Conservation (phyloP, 441 rosid genomes). For the Euphorbia schlechtendalii region DNA sequence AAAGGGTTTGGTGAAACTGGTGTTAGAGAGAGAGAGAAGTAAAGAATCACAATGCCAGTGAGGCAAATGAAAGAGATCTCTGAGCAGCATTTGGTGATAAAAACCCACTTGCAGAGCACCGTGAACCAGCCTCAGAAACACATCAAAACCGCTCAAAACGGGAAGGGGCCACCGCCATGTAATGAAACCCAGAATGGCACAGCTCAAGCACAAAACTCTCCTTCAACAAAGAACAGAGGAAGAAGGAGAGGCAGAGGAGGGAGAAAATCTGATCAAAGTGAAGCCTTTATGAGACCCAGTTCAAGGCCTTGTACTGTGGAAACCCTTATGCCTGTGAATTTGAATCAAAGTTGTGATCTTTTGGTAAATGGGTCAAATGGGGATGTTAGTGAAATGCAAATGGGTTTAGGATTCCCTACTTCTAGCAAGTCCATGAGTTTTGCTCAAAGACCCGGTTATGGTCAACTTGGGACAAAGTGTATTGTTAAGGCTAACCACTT, state of each 20-base stretch:
- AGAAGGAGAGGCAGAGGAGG: slow-evolving; percentile 97
- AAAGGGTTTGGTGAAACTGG: no score
- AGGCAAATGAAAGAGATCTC: slow-evolving; percentile 81
- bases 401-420: slow-evolving; percentile 53
- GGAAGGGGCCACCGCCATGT: slow-evolving; percentile 57
- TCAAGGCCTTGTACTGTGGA: slow-evolving; percentile 81
- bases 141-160: slow-evolving; percentile 59
- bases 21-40: no score
- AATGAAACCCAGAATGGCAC: slow-evolving; percentile 36
- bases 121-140: slow-evolving; percentile 47
- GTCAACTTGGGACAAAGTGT: slow-evolving; percentile 58
- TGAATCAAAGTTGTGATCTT: slow-evolving; percentile 33
- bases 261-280: slow-evolving; percentile 81
- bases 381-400: slow-evolving; percentile 32
- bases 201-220: slow-evolving; percentile 49
- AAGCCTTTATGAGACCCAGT: slow-evolving; percentile 80
- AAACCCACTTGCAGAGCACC: slow-evolving; percentile 55
- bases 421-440: slow-evolving; percentile 71
- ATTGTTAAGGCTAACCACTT: slow-evolving; percentile 94
- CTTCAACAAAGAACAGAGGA: slow-evolving; percentile 55
- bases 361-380: slow-evolving; percentile 28
- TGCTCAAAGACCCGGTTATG: slow-evolving; percentile 82
- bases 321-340: slow-evolving; percentile 43
- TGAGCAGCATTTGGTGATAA: slow-evolving; percentile 67
- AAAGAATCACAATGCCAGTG: slow-evolving; percentile 50